Evolutionary conservation across 2,329 filamentous ascomycete genomes (phyloP).

Genomic region (Magnaporthiopsis poae): DNA sequence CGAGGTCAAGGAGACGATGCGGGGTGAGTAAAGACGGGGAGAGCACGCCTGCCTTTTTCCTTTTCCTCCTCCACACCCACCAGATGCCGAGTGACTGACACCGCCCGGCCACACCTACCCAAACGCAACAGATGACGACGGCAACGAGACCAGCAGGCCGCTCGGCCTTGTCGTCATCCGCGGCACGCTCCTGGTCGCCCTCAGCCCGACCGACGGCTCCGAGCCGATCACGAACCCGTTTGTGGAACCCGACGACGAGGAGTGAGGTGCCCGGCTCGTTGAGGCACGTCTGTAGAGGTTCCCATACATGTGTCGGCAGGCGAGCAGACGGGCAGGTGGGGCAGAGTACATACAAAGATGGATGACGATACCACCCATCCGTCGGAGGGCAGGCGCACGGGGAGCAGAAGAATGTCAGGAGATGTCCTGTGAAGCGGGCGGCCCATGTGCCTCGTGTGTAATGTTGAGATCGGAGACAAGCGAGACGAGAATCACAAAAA

Average conservation of each 20-base stretch:
- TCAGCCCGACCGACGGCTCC: conserved; percentile 87
- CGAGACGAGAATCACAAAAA: neutral
- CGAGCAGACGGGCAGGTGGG: too few relatives aligned
- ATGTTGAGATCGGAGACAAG: neutral
- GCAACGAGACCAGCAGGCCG: conserved; percentile 70
- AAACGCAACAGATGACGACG: conserved; percentile 65
- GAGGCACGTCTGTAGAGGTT: too few relatives aligned
- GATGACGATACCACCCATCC: too few relatives aligned
- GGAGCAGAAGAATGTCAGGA: neutral
- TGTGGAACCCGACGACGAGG: conserved; percentile 54
- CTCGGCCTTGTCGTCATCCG: conserved; percentile 82
- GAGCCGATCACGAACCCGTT: conserved; percentile 96
- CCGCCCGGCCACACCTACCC: neutral
- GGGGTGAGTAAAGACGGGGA: conserved; percentile 47
- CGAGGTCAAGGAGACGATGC: conserved; percentile 80
- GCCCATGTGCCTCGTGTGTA: neutral
- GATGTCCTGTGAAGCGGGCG: neutral
- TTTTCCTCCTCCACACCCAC: neutral
- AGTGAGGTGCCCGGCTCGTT: too few relatives aligned
- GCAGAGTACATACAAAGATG: too few relatives aligned
- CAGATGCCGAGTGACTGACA: neutral
- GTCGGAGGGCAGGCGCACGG: too few relatives aligned
- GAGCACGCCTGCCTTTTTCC: neutral
- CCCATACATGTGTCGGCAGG: too few relatives aligned
- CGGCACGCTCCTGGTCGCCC: conserved; percentile 82